A percentile compares a stretch with the other conserved stretches of the same genome.
phyloP scores from a whole-genome alignment of 1,284 basidiomycete genomes.

The Cutaneotrichosporon dermatis region DNA sequence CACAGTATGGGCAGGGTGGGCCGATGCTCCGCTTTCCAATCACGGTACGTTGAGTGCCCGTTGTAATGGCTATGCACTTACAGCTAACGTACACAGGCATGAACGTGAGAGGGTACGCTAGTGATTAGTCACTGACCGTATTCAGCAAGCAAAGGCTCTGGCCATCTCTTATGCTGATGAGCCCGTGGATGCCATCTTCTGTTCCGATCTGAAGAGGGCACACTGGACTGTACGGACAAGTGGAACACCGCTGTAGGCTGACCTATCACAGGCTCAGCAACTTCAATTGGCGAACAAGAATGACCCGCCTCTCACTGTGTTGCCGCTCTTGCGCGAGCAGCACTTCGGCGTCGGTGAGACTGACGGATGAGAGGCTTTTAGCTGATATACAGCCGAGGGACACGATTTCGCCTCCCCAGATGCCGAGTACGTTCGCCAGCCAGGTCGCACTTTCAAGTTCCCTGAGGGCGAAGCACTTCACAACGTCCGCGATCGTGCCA shows the following conservation, averaged over 20 bases:
- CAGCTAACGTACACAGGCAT: constrained; percentile 53
- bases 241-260: neutral
- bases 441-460: constrained; percentile 40
- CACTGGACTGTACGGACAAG: constrained; percentile 38
- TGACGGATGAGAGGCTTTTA: neutral
- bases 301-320: constrained; percentile 36
- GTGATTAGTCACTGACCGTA: too few species aligned
- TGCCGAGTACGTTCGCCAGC: constrained; percentile 31
- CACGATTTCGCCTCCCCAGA: constrained; percentile 37
- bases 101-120: constrained; percentile 51
- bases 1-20: constrained; percentile 72
- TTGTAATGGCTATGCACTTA: too few species aligned
- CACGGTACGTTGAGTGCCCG: constrained; percentile 56
- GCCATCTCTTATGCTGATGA: constrained; percentile 61
- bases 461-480: constrained; percentile 44
- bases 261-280: constrained; percentile 39
- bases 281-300: constrained; percentile 39
- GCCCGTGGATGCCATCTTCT: constrained; percentile 64
- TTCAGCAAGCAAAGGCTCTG: constrained; percentile 75
- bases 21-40: constrained; percentile 72
- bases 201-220: constrained; percentile 75
- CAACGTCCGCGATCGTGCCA: constrained; percentile 44
- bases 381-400: constrained; percentile 28
- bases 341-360: constrained; percentile 43
- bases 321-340: constrained; percentile 44